A percentile compares a stretch with the other conserved stretches of the same genome.
Evolutionary conservation across 2,329 filamentous ascomycete species (phyloP).

Genomic region (Pseudogymnoascus sp.): DNA sequence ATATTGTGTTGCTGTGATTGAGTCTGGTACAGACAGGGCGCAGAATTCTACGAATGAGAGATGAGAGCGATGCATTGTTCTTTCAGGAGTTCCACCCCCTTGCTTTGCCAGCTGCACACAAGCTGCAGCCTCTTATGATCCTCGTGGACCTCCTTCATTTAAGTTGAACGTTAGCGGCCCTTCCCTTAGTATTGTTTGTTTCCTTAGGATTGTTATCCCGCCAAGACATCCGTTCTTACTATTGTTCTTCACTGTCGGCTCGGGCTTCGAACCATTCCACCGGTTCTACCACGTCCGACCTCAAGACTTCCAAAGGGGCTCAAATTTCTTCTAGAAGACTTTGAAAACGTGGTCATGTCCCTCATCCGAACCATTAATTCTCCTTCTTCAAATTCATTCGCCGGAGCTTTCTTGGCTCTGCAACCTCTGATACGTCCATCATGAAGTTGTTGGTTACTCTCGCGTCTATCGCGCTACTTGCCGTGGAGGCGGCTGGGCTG

Average conservation of each 20-base stretch:
- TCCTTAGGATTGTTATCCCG: not conserved
- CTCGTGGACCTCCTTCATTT: not conserved
- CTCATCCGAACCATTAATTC: not conserved
- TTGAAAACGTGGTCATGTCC: slow-evolving; percentile 1
- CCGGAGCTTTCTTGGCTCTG: not conserved
- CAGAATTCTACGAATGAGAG: not conserved
- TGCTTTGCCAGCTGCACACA: not conserved
- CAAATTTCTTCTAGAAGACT: slow-evolving; percentile 1
- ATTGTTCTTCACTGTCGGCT: not conserved
- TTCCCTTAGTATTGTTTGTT: not conserved
- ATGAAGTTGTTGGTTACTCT: not conserved
- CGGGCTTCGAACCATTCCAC: not conserved
- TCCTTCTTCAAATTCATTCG: not conserved
- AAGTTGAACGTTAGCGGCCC: not conserved
- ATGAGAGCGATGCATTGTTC: not conserved
- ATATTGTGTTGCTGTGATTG: not conserved
- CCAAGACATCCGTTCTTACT: not conserved
- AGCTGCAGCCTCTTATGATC: not conserved
- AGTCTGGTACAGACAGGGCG: not conserved
- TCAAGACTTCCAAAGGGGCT: not conserved
- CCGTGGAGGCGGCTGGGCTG: not conserved
- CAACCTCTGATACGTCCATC: not conserved
- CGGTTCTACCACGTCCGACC: not conserved
- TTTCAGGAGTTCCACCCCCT: not conserved
- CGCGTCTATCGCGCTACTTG: slow-evolving; percentile 1